A percentile compares a stretch with the other conserved stretches of the same genome.
phyloP scores from a whole-genome alignment of 805 yeast genomes.

The Cyberlindnera petersonii region DNA sequence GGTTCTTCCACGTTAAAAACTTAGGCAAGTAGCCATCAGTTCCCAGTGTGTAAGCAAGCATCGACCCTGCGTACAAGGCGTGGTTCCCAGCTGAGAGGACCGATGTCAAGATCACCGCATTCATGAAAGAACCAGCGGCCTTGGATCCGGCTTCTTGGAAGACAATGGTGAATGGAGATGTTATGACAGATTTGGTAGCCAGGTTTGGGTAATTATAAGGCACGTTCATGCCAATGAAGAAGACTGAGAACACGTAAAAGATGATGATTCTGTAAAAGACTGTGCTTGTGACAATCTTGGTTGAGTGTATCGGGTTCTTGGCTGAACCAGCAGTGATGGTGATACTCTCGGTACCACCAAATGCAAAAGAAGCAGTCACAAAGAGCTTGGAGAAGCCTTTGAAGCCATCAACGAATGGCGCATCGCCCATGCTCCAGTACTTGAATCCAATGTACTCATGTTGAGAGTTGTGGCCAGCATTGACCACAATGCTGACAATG shows the following conservation, averaged over 20 bases:
- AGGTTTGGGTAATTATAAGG: conserved; percentile 46
- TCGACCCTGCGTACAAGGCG: conserved; percentile 50
- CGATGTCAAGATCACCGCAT: conserved; percentile 56
- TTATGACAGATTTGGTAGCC: conserved; percentile 54
- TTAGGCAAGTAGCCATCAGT: conserved; percentile 49
- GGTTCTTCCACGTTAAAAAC: conserved; percentile 38
- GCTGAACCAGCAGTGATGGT: conserved; percentile 58
- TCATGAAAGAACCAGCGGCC: conserved; percentile 56
- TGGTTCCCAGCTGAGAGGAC: conserved; percentile 47
- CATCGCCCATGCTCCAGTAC: conserved; percentile 52
- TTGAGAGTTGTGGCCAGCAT: conserved; percentile 40
- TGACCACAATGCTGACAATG: conserved; percentile 46
- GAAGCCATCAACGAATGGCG: conserved; percentile 46
- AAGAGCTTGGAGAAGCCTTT: conserved; percentile 49
- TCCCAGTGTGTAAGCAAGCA: conserved; percentile 50
- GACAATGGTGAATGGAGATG: conserved; percentile 64
- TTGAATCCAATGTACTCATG: conserved; percentile 47
- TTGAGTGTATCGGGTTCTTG: conserved; percentile 47
- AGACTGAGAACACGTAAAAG: conserved; percentile 45
- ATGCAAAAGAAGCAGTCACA: conserved; percentile 54
- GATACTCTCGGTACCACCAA: conserved; percentile 55
- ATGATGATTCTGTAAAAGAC: conserved; percentile 53
- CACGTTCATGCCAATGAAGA: conserved; percentile 49
- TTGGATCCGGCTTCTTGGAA: conserved; percentile 60
- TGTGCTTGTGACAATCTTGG: conserved; percentile 50